A percentile compares a stretch with the other conserved stretches of the same genome.
These are phyloP conservation scores for Spongospora subterranea DNA, from an alignment of 208 protist genomes.

Conservation along the genomic window DNA sequence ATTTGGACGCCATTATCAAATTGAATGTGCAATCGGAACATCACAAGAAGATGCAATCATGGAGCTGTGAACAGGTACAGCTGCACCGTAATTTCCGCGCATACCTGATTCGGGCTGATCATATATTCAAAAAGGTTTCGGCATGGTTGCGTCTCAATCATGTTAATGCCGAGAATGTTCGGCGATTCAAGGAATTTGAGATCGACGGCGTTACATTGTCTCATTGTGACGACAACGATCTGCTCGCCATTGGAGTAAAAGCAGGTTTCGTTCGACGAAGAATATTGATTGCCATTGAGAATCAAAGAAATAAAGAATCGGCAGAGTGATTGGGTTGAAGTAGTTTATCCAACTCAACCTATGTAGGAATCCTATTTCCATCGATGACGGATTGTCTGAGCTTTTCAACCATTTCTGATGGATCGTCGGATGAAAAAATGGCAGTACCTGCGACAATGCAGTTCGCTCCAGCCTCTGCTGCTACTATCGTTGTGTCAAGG, in stretches of 20 bases:
- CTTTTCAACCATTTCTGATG: neutral
- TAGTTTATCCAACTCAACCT: too few species aligned
- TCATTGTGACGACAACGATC: conserved; percentile 31
- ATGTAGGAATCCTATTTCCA: neutral
- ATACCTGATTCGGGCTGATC: neutral
- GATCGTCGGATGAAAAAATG: conserved; percentile 84
- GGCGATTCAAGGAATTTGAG: neutral
- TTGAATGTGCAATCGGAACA: neutral
- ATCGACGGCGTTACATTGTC: neutral
- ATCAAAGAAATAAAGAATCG: neutral
- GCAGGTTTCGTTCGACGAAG: neutral
- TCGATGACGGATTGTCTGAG: conserved; percentile 8
- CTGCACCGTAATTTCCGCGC: neutral
- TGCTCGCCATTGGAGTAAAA: neutral
- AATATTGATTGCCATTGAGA: neutral
- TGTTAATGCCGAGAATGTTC: neutral
- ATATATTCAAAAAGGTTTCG: neutral
- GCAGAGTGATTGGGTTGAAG: too few species aligned
- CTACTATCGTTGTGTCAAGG: conserved; percentile 86
- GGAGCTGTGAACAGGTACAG: neutral
- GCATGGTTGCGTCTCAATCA: neutral
- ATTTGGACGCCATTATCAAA: neutral
- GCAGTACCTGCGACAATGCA: conserved; percentile 96
- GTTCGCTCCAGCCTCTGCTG: conserved; percentile 94
- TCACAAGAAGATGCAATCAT: conserved; percentile 20